Evolutionary conservation across 2,329 filamentous ascomycete species (phyloP).

Genomic region (Ophiocordyceps camponoti-saundersi): DNA sequence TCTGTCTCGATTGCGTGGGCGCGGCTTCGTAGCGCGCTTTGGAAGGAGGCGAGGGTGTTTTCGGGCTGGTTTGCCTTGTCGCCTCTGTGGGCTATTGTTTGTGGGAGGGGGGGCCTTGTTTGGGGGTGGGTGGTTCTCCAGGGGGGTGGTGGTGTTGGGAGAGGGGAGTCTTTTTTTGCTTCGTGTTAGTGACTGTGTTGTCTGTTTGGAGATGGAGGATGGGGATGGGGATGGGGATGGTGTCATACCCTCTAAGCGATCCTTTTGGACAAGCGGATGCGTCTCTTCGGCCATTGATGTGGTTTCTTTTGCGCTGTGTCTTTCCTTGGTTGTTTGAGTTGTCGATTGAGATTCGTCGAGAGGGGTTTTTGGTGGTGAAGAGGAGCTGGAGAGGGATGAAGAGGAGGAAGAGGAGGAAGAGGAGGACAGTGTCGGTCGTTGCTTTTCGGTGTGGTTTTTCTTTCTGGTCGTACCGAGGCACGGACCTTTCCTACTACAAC

Average conservation of each 20-base stretch:
- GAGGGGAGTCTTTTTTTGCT: not conserved
- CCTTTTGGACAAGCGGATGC: not conserved
- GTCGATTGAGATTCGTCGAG: too few species aligned
- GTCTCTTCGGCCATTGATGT: not conserved
- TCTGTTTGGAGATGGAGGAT: too few species aligned
- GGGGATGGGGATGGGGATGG: not conserved
- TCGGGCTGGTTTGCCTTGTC: slow-evolving; percentile 68
- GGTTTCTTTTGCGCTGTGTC: too few species aligned
- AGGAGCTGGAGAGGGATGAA: too few species aligned
- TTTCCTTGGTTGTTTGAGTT: not conserved
- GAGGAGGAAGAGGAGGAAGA: too few species aligned
- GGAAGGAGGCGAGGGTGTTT: slow-evolving; percentile 71
- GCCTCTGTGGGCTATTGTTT: slow-evolving; percentile 63
- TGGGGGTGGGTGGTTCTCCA: too few species aligned
- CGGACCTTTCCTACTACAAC: too few species aligned
- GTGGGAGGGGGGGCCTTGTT: slow-evolving; percentile 29
- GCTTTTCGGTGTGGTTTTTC: too few species aligned
- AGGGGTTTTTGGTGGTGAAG: too few species aligned
- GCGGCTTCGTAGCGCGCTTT: slow-evolving; percentile 53
- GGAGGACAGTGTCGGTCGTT: too few species aligned
- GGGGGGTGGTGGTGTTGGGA: not conserved
- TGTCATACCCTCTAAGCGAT: not conserved
- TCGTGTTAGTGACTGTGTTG: too few species aligned
- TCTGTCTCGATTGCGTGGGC: slow-evolving; percentile 80
- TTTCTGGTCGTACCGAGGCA: too few species aligned